phyloP scores from a whole-genome alignment of 2,329 filamentous ascomycete genomes.

The Cercospora sesami region DNA sequence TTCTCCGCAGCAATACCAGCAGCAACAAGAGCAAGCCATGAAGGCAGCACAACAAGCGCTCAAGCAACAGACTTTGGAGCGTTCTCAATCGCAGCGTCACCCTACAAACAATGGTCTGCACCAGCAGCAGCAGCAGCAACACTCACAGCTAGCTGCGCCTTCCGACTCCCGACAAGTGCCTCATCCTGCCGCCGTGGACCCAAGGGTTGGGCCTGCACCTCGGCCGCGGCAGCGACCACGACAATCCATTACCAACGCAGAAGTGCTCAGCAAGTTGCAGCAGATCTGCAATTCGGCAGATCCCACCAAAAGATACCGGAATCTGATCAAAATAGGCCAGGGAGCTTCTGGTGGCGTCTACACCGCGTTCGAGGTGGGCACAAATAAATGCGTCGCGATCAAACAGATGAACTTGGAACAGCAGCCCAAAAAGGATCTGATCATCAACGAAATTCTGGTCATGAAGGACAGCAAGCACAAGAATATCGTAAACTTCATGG shows the following conservation, averaged over 20 bases:
- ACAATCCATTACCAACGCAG: slow-evolving; percentile 67
- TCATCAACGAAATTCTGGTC: slow-evolving; percentile 98
- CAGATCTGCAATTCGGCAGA: slow-evolving; percentile 89
- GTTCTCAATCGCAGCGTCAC: slow-evolving; percentile 67
- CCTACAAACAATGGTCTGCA: slow-evolving; percentile 33
- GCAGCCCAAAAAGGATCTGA: slow-evolving; percentile 97
- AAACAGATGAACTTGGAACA: slow-evolving; percentile 99
- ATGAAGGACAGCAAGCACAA: slow-evolving; percentile 99
- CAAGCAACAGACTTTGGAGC: slow-evolving; percentile 64
- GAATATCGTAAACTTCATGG: slow-evolving; percentile 99
- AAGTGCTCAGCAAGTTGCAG: slow-evolving; percentile 80
- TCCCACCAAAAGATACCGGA: slow-evolving; percentile 81
- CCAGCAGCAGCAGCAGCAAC: slow-evolving; percentile 51
- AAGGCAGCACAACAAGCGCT: slow-evolving; percentile 76
- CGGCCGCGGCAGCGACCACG: slow-evolving; percentile 75
- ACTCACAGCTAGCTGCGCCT: slow-evolving; percentile 45
- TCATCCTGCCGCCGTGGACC: slow-evolving; percentile 46
- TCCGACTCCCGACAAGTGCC: slow-evolving; percentile 27
- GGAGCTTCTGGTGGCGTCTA: slow-evolving; percentile 95
- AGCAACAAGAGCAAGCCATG: slow-evolving; percentile 85
- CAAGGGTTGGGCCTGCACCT: slow-evolving; percentile 56
- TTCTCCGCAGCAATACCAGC: slow-evolving; percentile 53
- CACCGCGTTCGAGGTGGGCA: slow-evolving; percentile 80
- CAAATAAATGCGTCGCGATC: slow-evolving; percentile 89
- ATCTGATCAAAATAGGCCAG: slow-evolving; percentile 93